A percentile compares a stretch with the other conserved stretches of the same genome.
Evolutionary conservation across 2,329 filamentous ascomycete species (phyloP).

Genomic region (Rhytidhysteron rufulum): DNA sequence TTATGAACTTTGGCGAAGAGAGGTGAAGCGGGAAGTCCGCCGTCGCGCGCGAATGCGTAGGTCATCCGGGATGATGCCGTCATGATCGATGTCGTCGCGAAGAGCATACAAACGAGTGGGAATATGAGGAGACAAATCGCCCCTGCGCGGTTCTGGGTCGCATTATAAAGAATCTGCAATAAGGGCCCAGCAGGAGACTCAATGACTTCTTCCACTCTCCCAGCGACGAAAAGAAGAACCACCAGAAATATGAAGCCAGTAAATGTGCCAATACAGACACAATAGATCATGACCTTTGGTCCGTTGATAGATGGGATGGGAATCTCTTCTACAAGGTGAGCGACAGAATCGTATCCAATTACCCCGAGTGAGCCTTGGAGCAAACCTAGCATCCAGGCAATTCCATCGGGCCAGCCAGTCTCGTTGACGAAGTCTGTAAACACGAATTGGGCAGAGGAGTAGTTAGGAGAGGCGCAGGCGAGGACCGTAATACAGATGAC

Average conservation of each 20-base stretch:
- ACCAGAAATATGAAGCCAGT: slow-evolving; percentile 62
- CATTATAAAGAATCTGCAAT: slow-evolving; percentile 60
- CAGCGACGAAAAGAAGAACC: slow-evolving; percentile 61
- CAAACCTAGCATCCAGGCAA: slow-evolving; percentile 51
- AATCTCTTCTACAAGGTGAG: slow-evolving; percentile 59
- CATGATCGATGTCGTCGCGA: slow-evolving; percentile 62
- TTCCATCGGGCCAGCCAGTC: slow-evolving; percentile 65
- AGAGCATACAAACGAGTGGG: slow-evolving; percentile 60
- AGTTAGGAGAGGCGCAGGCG: slow-evolving; percentile 62
- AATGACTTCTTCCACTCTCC: slow-evolving; percentile 55
- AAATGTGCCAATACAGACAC: slow-evolving; percentile 58
- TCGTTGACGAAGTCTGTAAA: slow-evolving; percentile 66
- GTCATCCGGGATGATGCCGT: slow-evolving; percentile 64
- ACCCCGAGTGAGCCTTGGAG: slow-evolving; percentile 54
- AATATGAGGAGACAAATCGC: slow-evolving; percentile 65
- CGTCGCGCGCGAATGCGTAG: slow-evolving; percentile 64
- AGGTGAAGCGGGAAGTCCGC: slow-evolving; percentile 60
- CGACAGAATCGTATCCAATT: slow-evolving; percentile 52
- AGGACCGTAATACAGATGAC: slow-evolving; percentile 68
- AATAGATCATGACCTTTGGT: slow-evolving; percentile 64
- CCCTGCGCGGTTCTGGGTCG: slow-evolving; percentile 59
- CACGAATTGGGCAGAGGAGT: slow-evolving; percentile 61
- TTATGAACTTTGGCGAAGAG: slow-evolving; percentile 61
- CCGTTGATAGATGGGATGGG: slow-evolving; percentile 56
- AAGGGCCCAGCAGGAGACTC: slow-evolving; percentile 54